A percentile compares a stretch with the other conserved stretches of the same genome.
Conservation (phyloP, 441 rosid genomes). For the Cnidoscolus chayamansa region DNA sequence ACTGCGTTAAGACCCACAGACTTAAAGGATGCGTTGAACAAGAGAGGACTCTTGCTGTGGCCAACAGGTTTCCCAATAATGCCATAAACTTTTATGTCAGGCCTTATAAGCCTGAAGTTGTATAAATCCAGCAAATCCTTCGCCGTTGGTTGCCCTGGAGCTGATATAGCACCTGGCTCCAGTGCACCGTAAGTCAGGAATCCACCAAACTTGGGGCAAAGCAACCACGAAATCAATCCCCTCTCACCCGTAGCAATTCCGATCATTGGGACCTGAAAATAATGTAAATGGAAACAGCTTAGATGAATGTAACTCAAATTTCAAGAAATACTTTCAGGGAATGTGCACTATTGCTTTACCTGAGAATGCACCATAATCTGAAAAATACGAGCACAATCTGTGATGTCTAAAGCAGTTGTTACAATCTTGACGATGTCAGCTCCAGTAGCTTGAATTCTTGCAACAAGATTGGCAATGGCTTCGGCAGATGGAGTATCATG, state of each 20-base stretch:
- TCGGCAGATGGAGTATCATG: constrained; percentile 74
- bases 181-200: constrained; percentile 52
- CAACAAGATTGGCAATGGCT: constrained; percentile 68
- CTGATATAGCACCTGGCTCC: constrained; percentile 41
- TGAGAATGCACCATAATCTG: constrained; percentile 75
- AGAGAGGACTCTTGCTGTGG: constrained; percentile 56
- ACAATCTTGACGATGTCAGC: constrained; percentile 94
- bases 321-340: background rate
- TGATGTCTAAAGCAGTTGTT: constrained; percentile 74
- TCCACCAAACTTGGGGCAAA: constrained; percentile 56
- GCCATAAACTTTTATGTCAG: constrained; percentile 55
- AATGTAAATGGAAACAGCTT: background rate
- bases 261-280: constrained; percentile 42
- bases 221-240: constrained; percentile 51
- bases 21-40: constrained; percentile 48
- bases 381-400: constrained; percentile 81
- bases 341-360: constrained; percentile 44
- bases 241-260: constrained; percentile 57
- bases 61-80: constrained; percentile 55
- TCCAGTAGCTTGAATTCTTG: constrained; percentile 66
- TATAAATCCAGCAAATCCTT: constrained; percentile 47
- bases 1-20: constrained; percentile 47
- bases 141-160: constrained; percentile 53
- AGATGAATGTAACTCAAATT: background rate
- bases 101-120: constrained; percentile 44